Percentiles rank a stretch among this genome's conserved stretches.
Evolutionary conservation across 2,329 filamentous ascomycete genomes (phyloP).

Genomic region (Colletotrichum lini): DNA sequence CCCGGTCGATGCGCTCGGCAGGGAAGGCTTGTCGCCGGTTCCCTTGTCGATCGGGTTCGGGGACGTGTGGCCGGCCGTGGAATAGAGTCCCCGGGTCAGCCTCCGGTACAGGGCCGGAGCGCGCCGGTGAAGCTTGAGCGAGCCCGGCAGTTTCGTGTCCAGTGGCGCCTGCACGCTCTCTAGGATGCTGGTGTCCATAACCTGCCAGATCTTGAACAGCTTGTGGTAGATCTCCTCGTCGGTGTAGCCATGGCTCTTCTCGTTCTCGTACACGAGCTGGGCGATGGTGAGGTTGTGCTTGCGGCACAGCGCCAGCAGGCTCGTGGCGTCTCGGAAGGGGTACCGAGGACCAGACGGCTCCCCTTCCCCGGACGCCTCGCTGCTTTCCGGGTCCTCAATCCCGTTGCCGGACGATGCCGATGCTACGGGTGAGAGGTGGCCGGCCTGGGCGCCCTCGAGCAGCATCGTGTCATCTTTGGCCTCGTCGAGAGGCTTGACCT

Average conservation of each 20-base stretch:
- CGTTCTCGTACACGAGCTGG: conserved; percentile 66
- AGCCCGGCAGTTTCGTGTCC: conserved; percentile 60
- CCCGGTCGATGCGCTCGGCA: conserved; percentile 12
- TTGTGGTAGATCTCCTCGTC: conserved; percentile 65
- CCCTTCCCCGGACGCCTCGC: conserved; percentile 39
- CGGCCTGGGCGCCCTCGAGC: conserved; percentile 6
- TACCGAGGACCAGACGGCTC: conserved; percentile 55
- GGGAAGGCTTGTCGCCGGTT: conserved; percentile 16
- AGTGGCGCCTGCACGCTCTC: conserved; percentile 63
- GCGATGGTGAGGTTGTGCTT: conserved; percentile 67
- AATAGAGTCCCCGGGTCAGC: conserved; percentile 62
- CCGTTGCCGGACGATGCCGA: conserved; percentile 4
- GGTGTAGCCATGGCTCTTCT: conserved; percentile 65
- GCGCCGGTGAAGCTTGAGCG: conserved; percentile 62
- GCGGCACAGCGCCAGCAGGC: conserved; percentile 61
- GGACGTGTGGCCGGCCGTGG: conserved; percentile 49
- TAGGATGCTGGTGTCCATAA: conserved; percentile 66
- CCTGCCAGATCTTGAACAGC: conserved; percentile 64
- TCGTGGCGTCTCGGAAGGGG: conserved; percentile 62
- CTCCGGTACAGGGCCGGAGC: conserved; percentile 62
- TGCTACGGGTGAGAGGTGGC: neutral
- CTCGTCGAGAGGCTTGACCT: conserved; percentile 55
- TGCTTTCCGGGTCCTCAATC: conserved; percentile 23
- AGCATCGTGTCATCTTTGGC: conserved; percentile 30
- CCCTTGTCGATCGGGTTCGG: conserved; percentile 28